Evolutionary conservation across 176 grass and related monocot genomes (phyloP).

Genomic region (Aegilops bicornis): DNA sequence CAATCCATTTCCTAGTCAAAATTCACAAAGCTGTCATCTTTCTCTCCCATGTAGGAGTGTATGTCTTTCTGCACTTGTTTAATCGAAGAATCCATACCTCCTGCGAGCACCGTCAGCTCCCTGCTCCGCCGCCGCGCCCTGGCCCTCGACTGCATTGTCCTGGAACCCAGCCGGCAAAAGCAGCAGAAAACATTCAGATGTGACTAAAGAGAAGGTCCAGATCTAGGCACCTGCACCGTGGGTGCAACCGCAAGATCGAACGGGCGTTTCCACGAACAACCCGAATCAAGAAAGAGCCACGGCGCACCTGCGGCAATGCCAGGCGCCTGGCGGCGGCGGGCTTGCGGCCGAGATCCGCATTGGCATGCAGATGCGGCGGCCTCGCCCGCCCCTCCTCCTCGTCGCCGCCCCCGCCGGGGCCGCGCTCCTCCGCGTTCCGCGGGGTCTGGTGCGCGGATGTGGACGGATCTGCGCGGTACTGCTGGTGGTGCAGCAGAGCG

Average conservation of each 20-base stretch:
- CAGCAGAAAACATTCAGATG: not conserved
- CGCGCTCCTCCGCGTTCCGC: constrained; percentile 18
- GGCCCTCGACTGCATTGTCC: constrained; percentile 28
- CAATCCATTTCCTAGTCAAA: not conserved
- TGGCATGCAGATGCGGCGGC: constrained; percentile 61
- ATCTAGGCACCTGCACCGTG: constrained; percentile 27
- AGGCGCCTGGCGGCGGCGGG: constrained; percentile 34
- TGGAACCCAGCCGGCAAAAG: not conserved
- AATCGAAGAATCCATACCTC: constrained; percentile 44
- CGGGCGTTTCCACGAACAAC: not conserved
- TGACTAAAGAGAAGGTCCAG: not conserved
- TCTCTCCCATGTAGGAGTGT: too few species aligned
- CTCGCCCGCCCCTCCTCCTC: not conserved
- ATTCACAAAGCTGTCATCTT: not conserved
- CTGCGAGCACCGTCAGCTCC: not conserved
- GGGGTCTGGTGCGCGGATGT: constrained; percentile 35
- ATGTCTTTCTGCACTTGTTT: not conserved
- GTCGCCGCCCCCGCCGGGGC: not conserved
- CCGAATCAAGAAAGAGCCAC: not conserved
- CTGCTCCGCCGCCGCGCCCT: not conserved
- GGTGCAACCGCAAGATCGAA: constrained; percentile 33
- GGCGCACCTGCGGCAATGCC: constrained; percentile 43
- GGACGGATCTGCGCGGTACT: constrained; percentile 52
- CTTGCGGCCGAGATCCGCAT: constrained; percentile 49
- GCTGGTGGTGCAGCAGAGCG: not conserved